Percentiles rank a stretch among this genome's conserved stretches.
These are phyloP conservation scores for Zychaea mexicana DNA, from an alignment of 371 early-diverging fungal genomes.

Conservation along the genomic window DNA sequence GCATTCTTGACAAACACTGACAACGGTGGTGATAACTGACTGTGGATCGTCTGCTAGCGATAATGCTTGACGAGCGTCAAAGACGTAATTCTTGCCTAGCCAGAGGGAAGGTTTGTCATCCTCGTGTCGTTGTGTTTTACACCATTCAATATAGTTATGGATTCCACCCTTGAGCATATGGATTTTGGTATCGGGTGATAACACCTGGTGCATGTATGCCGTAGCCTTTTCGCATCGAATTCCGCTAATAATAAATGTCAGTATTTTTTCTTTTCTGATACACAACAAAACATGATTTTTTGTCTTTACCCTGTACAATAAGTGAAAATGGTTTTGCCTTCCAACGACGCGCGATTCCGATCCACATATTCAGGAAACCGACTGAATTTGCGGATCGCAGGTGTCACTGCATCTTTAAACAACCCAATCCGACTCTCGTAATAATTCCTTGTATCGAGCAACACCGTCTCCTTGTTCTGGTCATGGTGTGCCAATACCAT, in stretches of 20 bases:
- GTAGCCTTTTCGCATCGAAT: slow-evolving; percentile 70
- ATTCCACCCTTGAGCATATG: slow-evolving; percentile 79
- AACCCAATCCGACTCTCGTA: slow-evolving; percentile 72
- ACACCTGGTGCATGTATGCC: slow-evolving; percentile 56
- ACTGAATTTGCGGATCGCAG: slow-evolving; percentile 70
- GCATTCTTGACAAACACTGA: slow-evolving; percentile 41
- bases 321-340: slow-evolving; percentile 61
- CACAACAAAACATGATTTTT: background rate
- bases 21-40: background rate
- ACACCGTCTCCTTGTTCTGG: slow-evolving; percentile 37
- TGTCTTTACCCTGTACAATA: slow-evolving; percentile 72
- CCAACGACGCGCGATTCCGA: slow-evolving; percentile 46
- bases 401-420: slow-evolving; percentile 62
- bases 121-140: slow-evolving; percentile 27
- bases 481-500: slow-evolving; percentile 34
- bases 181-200: slow-evolving; percentile 44
- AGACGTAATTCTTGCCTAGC: slow-evolving; percentile 74
- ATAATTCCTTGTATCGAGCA: slow-evolving; percentile 73
- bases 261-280: background rate
- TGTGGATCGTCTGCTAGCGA: background rate
- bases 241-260: slow-evolving; percentile 20
- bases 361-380: slow-evolving; percentile 64
- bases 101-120: slow-evolving; percentile 41
- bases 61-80: slow-evolving; percentile 69
- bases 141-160: slow-evolving; percentile 77